Evolutionary conservation across 2,329 filamentous ascomycete species (phyloP).

Genomic region (Ceratocystis albifundus): DNA sequence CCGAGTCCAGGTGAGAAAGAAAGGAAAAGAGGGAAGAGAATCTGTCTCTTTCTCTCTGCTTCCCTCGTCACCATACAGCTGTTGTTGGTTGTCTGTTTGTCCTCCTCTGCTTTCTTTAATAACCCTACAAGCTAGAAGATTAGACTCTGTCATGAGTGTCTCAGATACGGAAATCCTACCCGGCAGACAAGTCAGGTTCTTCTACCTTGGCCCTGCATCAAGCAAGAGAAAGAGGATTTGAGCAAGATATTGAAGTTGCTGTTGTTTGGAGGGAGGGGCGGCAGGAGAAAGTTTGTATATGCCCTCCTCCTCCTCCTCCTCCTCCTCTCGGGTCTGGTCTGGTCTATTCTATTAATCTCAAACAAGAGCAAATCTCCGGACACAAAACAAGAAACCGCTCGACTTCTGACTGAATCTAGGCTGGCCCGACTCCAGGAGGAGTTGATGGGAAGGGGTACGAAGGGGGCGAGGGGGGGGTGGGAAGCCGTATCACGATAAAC

Average conservation of each 20-base stretch:
- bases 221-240: neutral
- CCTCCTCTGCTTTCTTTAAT: neutral
- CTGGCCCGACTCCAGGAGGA: neutral
- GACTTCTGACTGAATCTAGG: neutral
- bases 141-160: constrained; percentile 1
- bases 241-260: neutral
- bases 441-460: neutral
- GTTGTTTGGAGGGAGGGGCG: neutral
- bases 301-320: no score
- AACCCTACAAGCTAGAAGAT: neutral
- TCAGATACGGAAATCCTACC: neutral
- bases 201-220: neutral
- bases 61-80: neutral
- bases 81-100: neutral
- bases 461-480: neutral
- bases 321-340: neutral
- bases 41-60: neutral
- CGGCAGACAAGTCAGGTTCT: neutral
- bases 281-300: neutral
- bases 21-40: neutral
- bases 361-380: neutral
- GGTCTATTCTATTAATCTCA: neutral
- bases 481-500: neutral
- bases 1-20: no score
- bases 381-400: neutral